phyloP scores from a whole-genome alignment of 768 basidiomycete genomes.

The Amanita pseudoporphyria region DNA sequence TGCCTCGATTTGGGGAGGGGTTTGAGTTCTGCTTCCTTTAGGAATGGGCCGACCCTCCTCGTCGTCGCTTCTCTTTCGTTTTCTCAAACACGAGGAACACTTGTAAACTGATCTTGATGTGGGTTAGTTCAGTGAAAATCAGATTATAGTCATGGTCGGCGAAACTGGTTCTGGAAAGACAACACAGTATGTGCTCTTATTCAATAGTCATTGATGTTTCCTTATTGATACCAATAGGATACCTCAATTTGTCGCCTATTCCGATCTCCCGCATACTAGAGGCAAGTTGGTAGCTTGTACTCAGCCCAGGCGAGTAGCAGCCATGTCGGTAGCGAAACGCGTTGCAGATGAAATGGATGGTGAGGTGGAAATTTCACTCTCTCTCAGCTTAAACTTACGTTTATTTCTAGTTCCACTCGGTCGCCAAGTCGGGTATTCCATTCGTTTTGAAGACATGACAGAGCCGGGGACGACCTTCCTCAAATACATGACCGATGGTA shows the following conservation, averaged over 20 bases:
- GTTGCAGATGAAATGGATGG: slow-evolving; percentile 99
- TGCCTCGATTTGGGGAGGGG: slow-evolving; percentile 26
- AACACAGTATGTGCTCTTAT: slow-evolving; percentile 60
- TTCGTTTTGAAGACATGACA: slow-evolving; percentile 98
- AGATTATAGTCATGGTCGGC: slow-evolving; percentile 86
- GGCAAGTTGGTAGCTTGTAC: slow-evolving; percentile 94
- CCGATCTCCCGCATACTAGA: slow-evolving; percentile 84
- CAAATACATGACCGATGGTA: slow-evolving; percentile 99
- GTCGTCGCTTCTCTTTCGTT: slow-evolving; percentile 16
- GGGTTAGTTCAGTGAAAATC: slow-evolving; percentile 60
- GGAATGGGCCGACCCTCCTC: slow-evolving; percentile 27
- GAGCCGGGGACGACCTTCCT: slow-evolving; percentile 85
- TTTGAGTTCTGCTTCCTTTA: slow-evolving; percentile 35
- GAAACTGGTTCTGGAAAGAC: slow-evolving; percentile 97
- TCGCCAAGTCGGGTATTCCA: slow-evolving; percentile 93
- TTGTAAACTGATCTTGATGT: slow-evolving; percentile 1
- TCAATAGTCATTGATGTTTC: not conserved
- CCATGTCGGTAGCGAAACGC: slow-evolving; percentile 97
- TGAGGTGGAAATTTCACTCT: slow-evolving; percentile 17
- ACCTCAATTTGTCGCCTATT: slow-evolving; percentile 92
- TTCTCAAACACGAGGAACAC: slow-evolving; percentile 6
- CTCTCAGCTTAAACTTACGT: not conserved
- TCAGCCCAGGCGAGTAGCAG: slow-evolving; percentile 92
- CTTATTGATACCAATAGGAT: slow-evolving; percentile 43
- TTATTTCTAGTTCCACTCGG: slow-evolving; percentile 70